phyloP scores from a whole-genome alignment of 2,329 filamentous ascomycete genomes.

The Neonectria magnoliae region DNA sequence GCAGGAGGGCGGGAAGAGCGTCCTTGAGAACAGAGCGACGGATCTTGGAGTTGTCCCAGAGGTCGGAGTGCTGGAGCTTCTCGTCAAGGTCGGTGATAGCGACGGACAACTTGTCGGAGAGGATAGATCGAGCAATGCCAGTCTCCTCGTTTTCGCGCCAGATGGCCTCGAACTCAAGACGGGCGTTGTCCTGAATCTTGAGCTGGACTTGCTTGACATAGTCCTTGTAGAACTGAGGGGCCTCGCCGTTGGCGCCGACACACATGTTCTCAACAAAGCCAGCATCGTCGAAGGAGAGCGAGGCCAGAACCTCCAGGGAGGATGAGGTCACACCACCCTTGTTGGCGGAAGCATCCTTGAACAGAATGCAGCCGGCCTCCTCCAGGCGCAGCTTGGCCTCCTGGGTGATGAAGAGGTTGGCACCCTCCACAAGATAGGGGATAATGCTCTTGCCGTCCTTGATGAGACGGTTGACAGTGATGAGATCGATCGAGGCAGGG shows the following conservation, averaged over 20 bases:
- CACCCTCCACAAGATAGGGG: conserved; percentile 96
- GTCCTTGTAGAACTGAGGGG: conserved; percentile 89
- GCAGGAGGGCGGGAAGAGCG: conserved; percentile 83
- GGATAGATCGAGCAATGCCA: conserved; percentile 80
- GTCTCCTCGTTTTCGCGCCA: conserved; percentile 93
- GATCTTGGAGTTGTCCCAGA: conserved; percentile 87
- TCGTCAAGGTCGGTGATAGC: conserved; percentile 98
- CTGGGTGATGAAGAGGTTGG: conserved; percentile 98
- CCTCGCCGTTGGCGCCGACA: conserved; percentile 74
- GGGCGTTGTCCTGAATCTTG: conserved; percentile 90
- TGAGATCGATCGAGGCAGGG: conserved; percentile 94
- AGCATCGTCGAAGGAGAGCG: conserved; percentile 90
- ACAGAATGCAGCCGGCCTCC: conserved; percentile 92
- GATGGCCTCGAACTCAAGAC: conserved; percentile 96
- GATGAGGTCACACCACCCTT: conserved; percentile 98
- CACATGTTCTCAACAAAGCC: conserved; percentile 96
- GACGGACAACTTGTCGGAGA: conserved; percentile 89
- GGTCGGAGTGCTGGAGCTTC: conserved; percentile 90
- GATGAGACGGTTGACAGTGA: conserved; percentile 87
- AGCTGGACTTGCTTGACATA: conserved; percentile 94
- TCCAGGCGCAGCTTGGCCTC: conserved; percentile 96
- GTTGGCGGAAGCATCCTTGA: conserved; percentile 98
- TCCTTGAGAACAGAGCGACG: conserved; percentile 82
- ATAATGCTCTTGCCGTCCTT: conserved; percentile 86
- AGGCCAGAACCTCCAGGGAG: conserved; percentile 93